A percentile compares a stretch with the other conserved stretches of the same genome.
phyloP scores from a whole-genome alignment of 2,329 filamentous ascomycete species.

The Cladosporium colombiae region DNA sequence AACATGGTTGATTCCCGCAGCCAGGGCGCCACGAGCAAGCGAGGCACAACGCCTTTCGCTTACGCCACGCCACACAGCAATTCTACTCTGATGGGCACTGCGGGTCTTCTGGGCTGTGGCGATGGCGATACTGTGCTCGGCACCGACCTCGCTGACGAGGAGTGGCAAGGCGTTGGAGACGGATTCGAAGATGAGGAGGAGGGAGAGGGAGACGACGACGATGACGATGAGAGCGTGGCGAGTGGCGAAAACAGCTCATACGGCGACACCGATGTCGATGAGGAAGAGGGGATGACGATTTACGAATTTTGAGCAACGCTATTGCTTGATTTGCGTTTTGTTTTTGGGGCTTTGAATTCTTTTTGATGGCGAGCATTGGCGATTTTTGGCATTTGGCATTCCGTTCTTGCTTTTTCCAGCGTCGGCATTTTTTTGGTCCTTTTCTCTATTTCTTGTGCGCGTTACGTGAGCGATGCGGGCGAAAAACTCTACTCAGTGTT shows the following conservation, averaged over 20 bases:
- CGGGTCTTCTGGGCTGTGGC: constrained; percentile 36
- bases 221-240: constrained; percentile 28
- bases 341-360: not conserved
- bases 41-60: constrained; percentile 61
- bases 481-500: not conserved
- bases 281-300: constrained; percentile 27
- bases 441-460: too few relatives aligned
- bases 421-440: not conserved
- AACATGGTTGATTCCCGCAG: constrained; percentile 25
- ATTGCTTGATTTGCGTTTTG: not conserved
- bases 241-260: constrained; percentile 32
- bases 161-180: constrained; percentile 42
- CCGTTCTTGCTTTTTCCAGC: not conserved
- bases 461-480: not conserved
- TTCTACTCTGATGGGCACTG: constrained; percentile 32
- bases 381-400: not conserved
- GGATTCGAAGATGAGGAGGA: constrained; percentile 32
- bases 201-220: constrained; percentile 9
- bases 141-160: constrained; percentile 33
- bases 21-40: constrained; percentile 34
- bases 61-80: constrained; percentile 73
- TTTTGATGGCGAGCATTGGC: not conserved
- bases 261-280: constrained; percentile 30
- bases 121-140: constrained; percentile 38
- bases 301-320: constrained; percentile 25